Conservation (phyloP, 345 rosid genomes). For the Arabidopsis suecica region DNA sequence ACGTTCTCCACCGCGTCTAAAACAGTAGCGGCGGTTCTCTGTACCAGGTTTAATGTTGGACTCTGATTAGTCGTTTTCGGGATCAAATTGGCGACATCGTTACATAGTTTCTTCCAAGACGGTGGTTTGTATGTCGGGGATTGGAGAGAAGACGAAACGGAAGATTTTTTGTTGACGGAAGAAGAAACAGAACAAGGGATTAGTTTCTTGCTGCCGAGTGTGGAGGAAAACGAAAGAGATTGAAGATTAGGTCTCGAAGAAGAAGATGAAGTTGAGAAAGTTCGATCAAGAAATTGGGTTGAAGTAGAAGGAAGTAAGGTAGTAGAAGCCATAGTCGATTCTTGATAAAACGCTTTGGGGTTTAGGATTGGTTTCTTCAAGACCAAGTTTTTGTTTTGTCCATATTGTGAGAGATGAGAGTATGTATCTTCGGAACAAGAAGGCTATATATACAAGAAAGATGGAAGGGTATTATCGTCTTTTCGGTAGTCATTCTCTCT, state of each 20-base stretch:
- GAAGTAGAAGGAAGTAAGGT: slow-evolving; percentile 29
- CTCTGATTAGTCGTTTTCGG: slow-evolving; percentile 32
- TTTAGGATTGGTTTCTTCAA: slow-evolving; percentile 27
- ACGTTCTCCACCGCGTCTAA: slow-evolving; percentile 64
- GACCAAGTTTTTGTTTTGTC: slow-evolving; percentile 42
- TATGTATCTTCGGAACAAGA: neutral
- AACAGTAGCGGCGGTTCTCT: slow-evolving; percentile 60
- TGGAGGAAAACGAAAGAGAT: slow-evolving; percentile 25
- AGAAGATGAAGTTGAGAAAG: slow-evolving; percentile 30
- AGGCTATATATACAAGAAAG: slow-evolving; percentile 20
- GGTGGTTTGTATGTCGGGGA: slow-evolving; percentile 39
- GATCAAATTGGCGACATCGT: slow-evolving; percentile 25
- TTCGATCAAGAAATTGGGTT: slow-evolving; percentile 12
- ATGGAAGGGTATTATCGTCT: slow-evolving; percentile 25
- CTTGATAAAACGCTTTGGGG: slow-evolving; percentile 13
- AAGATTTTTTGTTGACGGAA: slow-evolving; percentile 6
- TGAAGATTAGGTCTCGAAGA: slow-evolving; percentile 23
- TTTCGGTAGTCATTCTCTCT: neutral
- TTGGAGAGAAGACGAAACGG: slow-evolving; percentile 50
- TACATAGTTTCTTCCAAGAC: slow-evolving; percentile 37
- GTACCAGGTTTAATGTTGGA: slow-evolving; percentile 55
- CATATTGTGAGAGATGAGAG: slow-evolving; percentile 15
- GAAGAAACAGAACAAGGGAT: slow-evolving; percentile 36
- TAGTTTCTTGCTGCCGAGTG: slow-evolving; percentile 27
- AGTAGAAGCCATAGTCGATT: slow-evolving; percentile 32